phyloP scores from a whole-genome alignment of 1,139 yeast species.

The Pneumocystis jirovecii region DNA sequence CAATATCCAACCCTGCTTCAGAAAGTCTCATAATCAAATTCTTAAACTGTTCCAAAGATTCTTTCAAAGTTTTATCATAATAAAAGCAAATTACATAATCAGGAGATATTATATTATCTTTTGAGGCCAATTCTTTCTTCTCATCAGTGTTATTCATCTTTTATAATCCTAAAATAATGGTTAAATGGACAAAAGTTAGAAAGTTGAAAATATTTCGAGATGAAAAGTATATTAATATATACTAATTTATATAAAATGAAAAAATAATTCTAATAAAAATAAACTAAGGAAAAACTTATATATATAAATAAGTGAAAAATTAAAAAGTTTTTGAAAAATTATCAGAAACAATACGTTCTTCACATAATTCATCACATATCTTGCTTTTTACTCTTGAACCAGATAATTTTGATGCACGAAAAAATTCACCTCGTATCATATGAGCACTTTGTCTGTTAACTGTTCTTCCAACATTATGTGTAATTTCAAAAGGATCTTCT shows the following conservation, averaged over 20 bases:
- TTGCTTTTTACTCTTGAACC: slow-evolving; percentile 5
- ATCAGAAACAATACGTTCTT: neutral
- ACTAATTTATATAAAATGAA: too few relatives aligned
- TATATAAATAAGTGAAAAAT: too few relatives aligned
- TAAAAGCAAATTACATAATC: neutral
- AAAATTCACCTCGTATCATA: slow-evolving; percentile 12
- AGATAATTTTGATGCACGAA: slow-evolving; percentile 11
- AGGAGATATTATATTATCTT: neutral
- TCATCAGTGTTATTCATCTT: neutral
- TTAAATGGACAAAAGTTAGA: neutral
- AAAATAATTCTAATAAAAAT: too few relatives aligned
- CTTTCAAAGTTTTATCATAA: neutral
- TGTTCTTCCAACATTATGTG: slow-evolving; percentile 13
- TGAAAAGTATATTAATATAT: too few relatives aligned
- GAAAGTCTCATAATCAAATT: neutral
- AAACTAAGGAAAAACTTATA: too few relatives aligned
- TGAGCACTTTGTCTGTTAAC: slow-evolving; percentile 9
- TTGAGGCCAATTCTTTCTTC: neutral
- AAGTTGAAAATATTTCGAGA: neutral
- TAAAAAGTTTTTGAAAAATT: too few relatives aligned
- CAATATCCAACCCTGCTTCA: neutral
- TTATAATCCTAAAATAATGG: neutral
- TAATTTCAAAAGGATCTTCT: slow-evolving; percentile 13
- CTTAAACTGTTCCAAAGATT: neutral
- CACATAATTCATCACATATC: slow-evolving; percentile 1